Conservation (phyloP, 1,139 yeast species). For the Torulaspora globosa region DNA sequence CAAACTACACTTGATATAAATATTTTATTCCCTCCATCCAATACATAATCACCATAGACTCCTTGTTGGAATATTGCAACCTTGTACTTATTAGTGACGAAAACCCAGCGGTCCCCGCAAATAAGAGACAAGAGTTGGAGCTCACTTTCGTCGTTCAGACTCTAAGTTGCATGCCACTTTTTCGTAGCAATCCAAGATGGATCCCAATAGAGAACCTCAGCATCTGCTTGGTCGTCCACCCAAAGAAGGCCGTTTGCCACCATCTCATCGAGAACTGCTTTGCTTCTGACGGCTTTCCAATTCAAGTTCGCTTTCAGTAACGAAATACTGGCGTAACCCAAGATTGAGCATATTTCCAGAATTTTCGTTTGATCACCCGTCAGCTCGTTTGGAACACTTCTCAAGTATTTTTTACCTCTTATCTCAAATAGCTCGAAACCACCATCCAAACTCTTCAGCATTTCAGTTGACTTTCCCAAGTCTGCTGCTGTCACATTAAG, state of each 20-base stretch:
- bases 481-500: constrained; percentile 45
- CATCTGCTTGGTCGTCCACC: constrained; percentile 57
- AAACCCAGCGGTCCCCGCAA: too few species aligned
- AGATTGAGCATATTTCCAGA: constrained; percentile 68
- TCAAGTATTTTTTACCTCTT: constrained; percentile 41
- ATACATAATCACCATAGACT: too few species aligned
- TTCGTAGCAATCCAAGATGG: constrained; percentile 44
- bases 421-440: constrained; percentile 45
- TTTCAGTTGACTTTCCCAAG: constrained; percentile 46
- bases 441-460: constrained; percentile 43
- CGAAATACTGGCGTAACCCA: constrained; percentile 62
- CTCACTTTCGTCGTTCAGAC: too few species aligned
- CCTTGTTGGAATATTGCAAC: background rate
- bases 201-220: constrained; percentile 62
- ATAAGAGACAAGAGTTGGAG: too few species aligned
- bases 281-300: constrained; percentile 65
- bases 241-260: constrained; percentile 76
- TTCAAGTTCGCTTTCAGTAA: constrained; percentile 64
- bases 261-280: constrained; percentile 69
- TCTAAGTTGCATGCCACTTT: background rate
- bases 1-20: too few species aligned
- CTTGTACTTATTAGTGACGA: background rate
- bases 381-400: constrained; percentile 51
- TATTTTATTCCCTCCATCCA: too few species aligned
- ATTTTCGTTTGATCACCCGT: constrained; percentile 64